Evolutionary conservation across 257 asterid genomes (phyloP).

Genomic region (Solanum chiquidenum): DNA sequence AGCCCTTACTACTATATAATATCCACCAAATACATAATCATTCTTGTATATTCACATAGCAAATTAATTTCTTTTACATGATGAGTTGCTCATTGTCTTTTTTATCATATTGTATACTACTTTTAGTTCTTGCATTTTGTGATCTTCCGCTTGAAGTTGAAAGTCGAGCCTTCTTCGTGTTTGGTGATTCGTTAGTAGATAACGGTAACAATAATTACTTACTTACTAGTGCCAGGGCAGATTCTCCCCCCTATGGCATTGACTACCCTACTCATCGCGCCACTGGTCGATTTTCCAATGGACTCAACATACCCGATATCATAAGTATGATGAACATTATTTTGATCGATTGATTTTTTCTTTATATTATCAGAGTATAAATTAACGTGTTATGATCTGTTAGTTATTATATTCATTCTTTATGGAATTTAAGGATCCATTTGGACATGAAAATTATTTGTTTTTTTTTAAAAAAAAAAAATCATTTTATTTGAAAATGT

Average conservation of each 20-base stretch:
- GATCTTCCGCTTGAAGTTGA: slow-evolving; percentile 3
- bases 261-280: slow-evolving; percentile 69
- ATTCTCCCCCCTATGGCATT: slow-evolving; percentile 78
- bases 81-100: slow-evolving; percentile 25
- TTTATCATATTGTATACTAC: slow-evolving; percentile 1
- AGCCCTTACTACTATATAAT: not conserved
- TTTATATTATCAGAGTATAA: not conserved
- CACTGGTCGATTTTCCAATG: slow-evolving; percentile 89
- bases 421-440: not conserved
- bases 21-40: not conserved
- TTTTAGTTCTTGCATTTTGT: slow-evolving; percentile 14
- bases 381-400: not conserved
- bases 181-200: slow-evolving; percentile 86
- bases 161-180: slow-evolving; percentile 70
- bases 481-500: not conserved
- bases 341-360: not conserved
- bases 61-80: not conserved
- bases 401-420: not conserved
- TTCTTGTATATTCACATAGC: not conserved
- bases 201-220: slow-evolving; percentile 83
- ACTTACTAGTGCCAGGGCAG: slow-evolving; percentile 67
- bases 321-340: slow-evolving; percentile 26
- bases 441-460: too few species aligned
- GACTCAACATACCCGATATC: slow-evolving; percentile 77
- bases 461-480: too few species aligned